Percentiles rank a stretch among this genome's conserved stretches.
These are phyloP conservation scores for Triadica sebifera DNA, from an alignment of 345 rosid genomes.

Conservation along the genomic window DNA sequence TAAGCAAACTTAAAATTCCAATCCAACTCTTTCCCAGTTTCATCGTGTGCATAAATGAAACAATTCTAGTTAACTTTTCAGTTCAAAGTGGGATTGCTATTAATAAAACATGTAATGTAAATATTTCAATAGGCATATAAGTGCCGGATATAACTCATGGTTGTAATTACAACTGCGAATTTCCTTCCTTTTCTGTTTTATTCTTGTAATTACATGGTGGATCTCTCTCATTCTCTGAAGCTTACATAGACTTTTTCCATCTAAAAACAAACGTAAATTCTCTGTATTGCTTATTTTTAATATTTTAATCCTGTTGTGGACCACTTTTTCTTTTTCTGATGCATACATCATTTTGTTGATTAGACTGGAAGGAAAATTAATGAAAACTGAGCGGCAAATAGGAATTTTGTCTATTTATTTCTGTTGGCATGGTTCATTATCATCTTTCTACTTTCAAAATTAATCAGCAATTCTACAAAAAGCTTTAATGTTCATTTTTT, in stretches of 20 bases:
- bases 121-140: neutral
- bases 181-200: neutral
- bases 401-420: neutral
- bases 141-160: neutral
- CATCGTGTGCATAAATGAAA: neutral
- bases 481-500: neutral
- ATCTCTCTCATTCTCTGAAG: neutral
- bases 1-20: neutral
- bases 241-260: neutral
- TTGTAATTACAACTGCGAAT: neutral
- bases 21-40: neutral
- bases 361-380: neutral
- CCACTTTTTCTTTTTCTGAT: neutral
- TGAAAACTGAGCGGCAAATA: constrained; percentile 1
- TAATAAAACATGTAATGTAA: neutral
- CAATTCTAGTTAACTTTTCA: neutral
- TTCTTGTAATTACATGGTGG: neutral
- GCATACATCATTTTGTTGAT: neutral
- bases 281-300: too few relatives aligned
- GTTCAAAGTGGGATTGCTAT: neutral
- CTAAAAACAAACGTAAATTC: too few relatives aligned
- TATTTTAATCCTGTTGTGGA: too few relatives aligned
- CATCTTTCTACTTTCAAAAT: neutral
- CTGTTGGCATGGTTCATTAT: neutral
- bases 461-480: neutral